Conservation (phyloP, 208 protist species). For the Naegleria gruberi region DNA sequence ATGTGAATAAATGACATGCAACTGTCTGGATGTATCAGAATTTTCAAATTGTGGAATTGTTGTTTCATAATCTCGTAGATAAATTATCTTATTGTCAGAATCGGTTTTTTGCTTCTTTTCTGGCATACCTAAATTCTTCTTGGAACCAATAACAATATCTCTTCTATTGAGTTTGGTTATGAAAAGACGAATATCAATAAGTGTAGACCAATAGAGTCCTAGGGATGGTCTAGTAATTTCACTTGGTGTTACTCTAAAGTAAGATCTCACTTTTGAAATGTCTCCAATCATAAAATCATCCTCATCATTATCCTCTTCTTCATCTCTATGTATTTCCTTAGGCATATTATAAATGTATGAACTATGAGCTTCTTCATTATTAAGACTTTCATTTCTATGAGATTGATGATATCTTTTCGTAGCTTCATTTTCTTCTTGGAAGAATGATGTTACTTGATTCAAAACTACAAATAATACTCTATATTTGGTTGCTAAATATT, state of each 20-base stretch:
- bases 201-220: neutral
- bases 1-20: neutral
- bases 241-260: neutral
- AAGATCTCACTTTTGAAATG: neutral
- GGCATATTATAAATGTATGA: neutral
- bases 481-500: neutral
- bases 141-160: neutral
- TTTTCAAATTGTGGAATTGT: neutral
- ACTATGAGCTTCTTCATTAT: neutral
- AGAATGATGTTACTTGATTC: neutral
- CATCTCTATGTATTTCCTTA: neutral
- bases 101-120: neutral
- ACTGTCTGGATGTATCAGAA: neutral
- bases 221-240: neutral
- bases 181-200: neutral
- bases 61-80: neutral
- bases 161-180: neutral
- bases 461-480: neutral
- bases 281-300: neutral
- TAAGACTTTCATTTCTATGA: neutral
- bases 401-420: neutral
- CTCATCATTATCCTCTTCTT: neutral
- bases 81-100: neutral
- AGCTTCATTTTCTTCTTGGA: neutral
- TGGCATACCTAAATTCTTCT: neutral